Base-by-base conservation (phyloP, 345 rosid genomes). In the Angophora floribunda region DNA sequence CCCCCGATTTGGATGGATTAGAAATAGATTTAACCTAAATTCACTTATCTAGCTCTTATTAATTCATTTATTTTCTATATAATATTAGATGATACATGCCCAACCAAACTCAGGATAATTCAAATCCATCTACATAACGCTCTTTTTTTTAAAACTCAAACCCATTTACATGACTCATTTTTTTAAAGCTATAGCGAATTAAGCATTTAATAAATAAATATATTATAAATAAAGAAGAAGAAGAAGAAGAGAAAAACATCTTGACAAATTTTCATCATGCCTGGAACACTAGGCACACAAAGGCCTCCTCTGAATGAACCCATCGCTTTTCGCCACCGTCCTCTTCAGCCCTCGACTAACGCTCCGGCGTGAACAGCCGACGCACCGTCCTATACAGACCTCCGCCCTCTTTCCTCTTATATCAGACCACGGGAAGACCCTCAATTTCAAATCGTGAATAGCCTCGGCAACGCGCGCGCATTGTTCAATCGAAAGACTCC, bases 321-420 rank as follows among this genome's bases (percentile, higher is more conserved):
- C 87, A n/a, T 93, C 91, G 87, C 36, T 89, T 89, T 86, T 91
- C 96, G 8, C 41, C 51, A 9, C 19, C 85, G 6, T 3, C 87
- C 57, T 51, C 67, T 3, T 9, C 86, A 11, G n/a, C 95, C 53
- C 89, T 90, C 57, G 88, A 51, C 92, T 92, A 92, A 7, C 94
- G 90, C 61, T 88, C 94, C 5, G 93, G 94, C 88, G 88, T 89
- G 86, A 91, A 93, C 49, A 93, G 91, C 13, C 32, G 57, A 90
- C 91, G 87, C 86, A 92, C 93, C 1, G 87, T 17, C 3, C 95
- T 94, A 94, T 93, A 92, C 45, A 89, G 36, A 65, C 21, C 78
- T 67, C 22, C 22, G 44, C 11, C 44, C 78, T 14, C 78, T 17
- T 65, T 30, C 0, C 44, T 30, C 78, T 4, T 2, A 65, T 14